These are phyloP conservation scores for Venturia effusa DNA, from an alignment of 2,329 filamentous ascomycete genomes.

Conservation along the genomic window DNA sequence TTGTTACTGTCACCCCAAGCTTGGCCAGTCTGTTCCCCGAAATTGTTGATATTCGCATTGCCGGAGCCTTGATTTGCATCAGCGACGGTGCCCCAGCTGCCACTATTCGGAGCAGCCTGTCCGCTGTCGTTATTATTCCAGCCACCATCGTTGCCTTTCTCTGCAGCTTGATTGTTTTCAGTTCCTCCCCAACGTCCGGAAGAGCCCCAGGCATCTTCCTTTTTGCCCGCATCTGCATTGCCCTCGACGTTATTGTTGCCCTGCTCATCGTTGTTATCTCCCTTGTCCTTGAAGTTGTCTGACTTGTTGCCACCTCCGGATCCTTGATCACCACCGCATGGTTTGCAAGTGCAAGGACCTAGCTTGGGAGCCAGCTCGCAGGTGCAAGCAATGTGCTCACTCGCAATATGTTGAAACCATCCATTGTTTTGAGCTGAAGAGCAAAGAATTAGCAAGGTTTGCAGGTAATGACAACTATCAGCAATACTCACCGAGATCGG, in stretches of 20 bases:
- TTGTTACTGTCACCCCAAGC: not conserved
- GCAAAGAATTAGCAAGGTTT: not conserved
- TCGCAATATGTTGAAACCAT: not conserved
- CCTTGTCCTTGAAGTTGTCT: not conserved
- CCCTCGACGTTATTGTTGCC: not conserved
- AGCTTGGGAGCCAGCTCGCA: not conserved
- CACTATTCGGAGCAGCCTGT: not conserved
- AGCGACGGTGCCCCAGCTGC: not conserved
- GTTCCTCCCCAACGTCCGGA: too few relatives aligned
- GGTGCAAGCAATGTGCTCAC: not conserved
- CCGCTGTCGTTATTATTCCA: not conserved
- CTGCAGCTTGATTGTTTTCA: too few relatives aligned
- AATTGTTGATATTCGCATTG: not conserved
- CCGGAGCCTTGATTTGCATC: too few relatives aligned
- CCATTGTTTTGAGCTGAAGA: not conserved
- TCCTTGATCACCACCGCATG: not conserved
- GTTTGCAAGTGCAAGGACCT: not conserved
- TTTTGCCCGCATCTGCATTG: not conserved
- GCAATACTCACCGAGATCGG: not conserved
- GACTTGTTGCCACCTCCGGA: not conserved
- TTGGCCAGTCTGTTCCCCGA: too few relatives aligned
- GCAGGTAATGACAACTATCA: not conserved
- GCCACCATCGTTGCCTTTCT: not conserved
- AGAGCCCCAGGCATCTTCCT: not conserved
- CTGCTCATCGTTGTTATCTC: conserved; percentile 4